These are phyloP conservation scores for Emergomyces pasteurianus DNA, from an alignment of 2,329 filamentous ascomycete species.

Conservation along the genomic window DNA sequence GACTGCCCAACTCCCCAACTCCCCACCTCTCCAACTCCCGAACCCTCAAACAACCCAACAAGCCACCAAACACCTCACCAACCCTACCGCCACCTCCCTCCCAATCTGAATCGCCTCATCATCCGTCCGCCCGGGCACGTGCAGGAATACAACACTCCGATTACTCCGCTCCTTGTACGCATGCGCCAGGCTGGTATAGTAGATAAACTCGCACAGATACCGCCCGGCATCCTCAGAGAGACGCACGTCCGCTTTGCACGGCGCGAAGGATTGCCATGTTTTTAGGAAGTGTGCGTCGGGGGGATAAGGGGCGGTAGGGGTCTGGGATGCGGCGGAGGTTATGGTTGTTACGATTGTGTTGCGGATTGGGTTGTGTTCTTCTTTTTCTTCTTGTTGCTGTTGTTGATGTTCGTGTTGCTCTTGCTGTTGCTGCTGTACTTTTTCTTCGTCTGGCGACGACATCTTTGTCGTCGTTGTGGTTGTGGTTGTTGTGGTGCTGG, in stretches of 20 bases:
- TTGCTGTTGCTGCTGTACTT: neutral
- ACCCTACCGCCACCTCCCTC: conserved; percentile 27
- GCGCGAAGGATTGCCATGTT: conserved; percentile 22
- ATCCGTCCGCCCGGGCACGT: conserved; percentile 53
- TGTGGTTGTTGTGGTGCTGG: neutral
- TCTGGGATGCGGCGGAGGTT: neutral
- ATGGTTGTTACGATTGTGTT: neutral
- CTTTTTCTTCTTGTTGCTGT: neutral
- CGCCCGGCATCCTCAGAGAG: conserved; percentile 59
- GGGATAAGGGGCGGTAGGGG: conserved; percentile 15
- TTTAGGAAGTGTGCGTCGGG: conserved; percentile 24
- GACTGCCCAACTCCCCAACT: neutral
- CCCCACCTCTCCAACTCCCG: neutral
- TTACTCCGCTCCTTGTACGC: conserved; percentile 20
- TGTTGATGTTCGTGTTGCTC: neutral
- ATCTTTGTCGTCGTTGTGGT: neutral
- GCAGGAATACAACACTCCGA: conserved; percentile 53
- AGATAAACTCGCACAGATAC: conserved; percentile 70
- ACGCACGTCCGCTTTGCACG: conserved; percentile 31
- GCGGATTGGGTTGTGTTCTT: neutral
- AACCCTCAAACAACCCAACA: conserved; percentile 28
- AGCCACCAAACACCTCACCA: conserved; percentile 32
- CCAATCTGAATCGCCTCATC: conserved; percentile 34
- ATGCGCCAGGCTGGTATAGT: conserved; percentile 53
- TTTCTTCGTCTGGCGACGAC: neutral